phyloP scores from a whole-genome alignment of 2,329 filamentous ascomycete species.

The Monilinia fructigena region DNA sequence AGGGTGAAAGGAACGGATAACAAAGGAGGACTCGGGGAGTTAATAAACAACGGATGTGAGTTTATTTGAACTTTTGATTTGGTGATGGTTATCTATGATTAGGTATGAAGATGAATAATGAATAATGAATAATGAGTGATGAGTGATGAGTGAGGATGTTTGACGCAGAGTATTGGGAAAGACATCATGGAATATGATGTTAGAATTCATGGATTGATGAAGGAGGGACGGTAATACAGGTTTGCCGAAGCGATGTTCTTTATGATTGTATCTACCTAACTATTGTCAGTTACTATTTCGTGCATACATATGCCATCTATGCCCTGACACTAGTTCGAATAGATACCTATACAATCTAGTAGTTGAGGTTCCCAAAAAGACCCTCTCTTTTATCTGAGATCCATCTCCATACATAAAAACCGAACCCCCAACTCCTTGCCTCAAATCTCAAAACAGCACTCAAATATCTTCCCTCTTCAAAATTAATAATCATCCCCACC shows the following conservation, averaged over 20 bases:
- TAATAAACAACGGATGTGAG: background rate
- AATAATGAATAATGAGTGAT: too few species aligned
- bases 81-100: background rate
- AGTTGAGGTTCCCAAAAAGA: background rate
- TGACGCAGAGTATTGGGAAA: too few species aligned
- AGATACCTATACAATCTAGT: background rate
- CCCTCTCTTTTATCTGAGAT: background rate
- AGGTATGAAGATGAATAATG: background rate
- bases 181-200: background rate
- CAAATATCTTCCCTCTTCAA: background rate
- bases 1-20: too few species aligned
- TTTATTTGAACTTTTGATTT: background rate
- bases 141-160: background rate
- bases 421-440: background rate
- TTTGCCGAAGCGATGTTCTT: too few species aligned
- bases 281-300: background rate
- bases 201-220: background rate
- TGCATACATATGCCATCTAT: background rate
- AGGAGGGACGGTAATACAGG: background rate
- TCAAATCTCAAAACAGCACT: background rate
- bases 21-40: too few species aligned
- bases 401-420: background rate
- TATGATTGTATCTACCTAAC: background rate
- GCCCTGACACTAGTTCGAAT: background rate
- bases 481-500: constrained; percentile 40